Evolutionary conservation across 371 early-diverging fungal genomes (phyloP).

Genomic region (Mortierella sp.): DNA sequence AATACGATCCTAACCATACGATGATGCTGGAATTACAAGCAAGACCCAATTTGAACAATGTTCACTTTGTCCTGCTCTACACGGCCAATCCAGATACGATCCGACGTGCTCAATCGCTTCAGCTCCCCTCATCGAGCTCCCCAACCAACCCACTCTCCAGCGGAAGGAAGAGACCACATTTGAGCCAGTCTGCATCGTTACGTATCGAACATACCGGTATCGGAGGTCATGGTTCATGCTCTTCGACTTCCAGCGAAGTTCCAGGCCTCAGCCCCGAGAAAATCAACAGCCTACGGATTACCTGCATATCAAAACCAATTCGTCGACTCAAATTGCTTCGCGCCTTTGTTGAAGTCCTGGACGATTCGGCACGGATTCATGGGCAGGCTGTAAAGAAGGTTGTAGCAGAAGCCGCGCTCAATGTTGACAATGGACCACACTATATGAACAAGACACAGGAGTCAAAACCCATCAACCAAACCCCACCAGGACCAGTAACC

Average conservation of each 20-base stretch:
- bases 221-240: neutral
- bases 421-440: constrained; percentile 12
- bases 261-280: constrained; percentile 37
- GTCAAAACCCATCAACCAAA: constrained; percentile 18
- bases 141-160: constrained; percentile 7
- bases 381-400: constrained; percentile 28
- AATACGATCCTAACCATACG: constrained; percentile 30
- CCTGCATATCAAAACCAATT: constrained; percentile 49
- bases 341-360: constrained; percentile 45
- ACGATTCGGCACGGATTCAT: constrained; percentile 41
- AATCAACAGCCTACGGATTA: constrained; percentile 40
- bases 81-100: constrained; percentile 29
- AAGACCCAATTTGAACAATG: constrained; percentile 32
- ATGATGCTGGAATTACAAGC: constrained; percentile 43
- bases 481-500: no score
- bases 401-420: constrained; percentile 6
- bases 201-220: constrained; percentile 15
- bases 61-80: constrained; percentile 45
- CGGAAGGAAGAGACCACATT: constrained; percentile 21
- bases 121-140: constrained; percentile 26
- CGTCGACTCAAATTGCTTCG: constrained; percentile 42
- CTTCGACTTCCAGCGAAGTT: constrained; percentile 7
- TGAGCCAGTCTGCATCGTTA: constrained; percentile 38
- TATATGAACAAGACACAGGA: constrained; percentile 15
- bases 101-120: constrained; percentile 44